Percentiles rank a stretch among this genome's conserved stretches.
Evolutionary conservation across 176 grass and related monocot species (phyloP).

Genomic region (Aegilops umbellulata): DNA sequence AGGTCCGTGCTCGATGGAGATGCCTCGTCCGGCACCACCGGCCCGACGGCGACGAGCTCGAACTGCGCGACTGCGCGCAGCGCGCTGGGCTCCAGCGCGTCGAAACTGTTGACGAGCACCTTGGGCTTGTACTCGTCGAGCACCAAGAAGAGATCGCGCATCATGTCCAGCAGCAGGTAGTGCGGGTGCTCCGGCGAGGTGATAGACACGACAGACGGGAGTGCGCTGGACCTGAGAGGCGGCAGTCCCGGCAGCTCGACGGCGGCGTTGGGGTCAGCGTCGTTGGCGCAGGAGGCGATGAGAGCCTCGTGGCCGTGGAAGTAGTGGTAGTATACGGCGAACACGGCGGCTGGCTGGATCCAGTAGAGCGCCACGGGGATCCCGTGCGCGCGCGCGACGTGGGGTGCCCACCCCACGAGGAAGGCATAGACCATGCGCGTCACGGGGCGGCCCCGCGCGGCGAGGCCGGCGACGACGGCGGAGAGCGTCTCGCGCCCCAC

Average conservation of each 20-base stretch:
- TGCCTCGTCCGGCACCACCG: background rate
- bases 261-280: background rate
- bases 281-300: background rate
- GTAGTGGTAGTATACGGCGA: slow-evolving; percentile 53
- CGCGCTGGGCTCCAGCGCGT: slow-evolving; percentile 32
- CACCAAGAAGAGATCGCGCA: background rate
- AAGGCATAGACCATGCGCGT: slow-evolving; percentile 36
- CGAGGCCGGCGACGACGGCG: background rate
- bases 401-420: slow-evolving; percentile 13
- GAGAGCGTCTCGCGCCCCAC: background rate
- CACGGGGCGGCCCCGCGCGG: background rate
- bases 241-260: slow-evolving; percentile 27
- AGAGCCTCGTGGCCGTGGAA: slow-evolving; percentile 39
- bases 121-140: slow-evolving; percentile 18
- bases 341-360: slow-evolving; percentile 43
- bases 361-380: slow-evolving; percentile 38
- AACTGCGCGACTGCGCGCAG: background rate
- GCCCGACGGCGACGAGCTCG: slow-evolving; percentile 38
- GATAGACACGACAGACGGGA: slow-evolving; percentile 23
- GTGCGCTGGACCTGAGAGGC: slow-evolving; percentile 15
- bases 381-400: background rate
- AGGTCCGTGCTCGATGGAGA: background rate
- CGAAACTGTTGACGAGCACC: slow-evolving; percentile 50
- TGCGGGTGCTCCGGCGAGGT: background rate
- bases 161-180: background rate